Base-by-base conservation (phyloP, 2,329 filamentous ascomycete species). In the Exophiala spinifera region DNA sequence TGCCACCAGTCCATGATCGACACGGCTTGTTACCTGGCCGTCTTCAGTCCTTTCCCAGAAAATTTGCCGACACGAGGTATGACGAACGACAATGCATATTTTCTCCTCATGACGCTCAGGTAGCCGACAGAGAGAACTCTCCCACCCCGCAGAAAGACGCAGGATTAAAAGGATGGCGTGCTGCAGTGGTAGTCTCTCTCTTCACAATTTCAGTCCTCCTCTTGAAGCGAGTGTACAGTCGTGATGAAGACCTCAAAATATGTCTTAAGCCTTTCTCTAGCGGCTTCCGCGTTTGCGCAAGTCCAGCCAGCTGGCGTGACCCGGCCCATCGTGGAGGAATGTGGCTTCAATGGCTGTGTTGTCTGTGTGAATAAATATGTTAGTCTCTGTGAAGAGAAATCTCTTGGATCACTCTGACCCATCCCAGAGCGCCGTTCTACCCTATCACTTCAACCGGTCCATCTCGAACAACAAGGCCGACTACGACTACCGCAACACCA, bases 351-450 rank as follows among this genome's bases (percentile, higher is more conserved):
- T 43, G 59, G 48, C 21, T 62, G 64, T 31, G 63, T 72, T 17
- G 66, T 71, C 39, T 74, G 71, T 54, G 60, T 74, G 42, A 69
- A 73, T 37, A 66, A 65, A 54, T 74, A 73, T 64, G 71, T 67
- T 55, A 65, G 50, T 15, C 4, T 36, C 10, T 20, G 20, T 23
- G 17, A 37, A 8, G 28, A 7, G 21, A 31, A 13, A 15, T 25
- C 20, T 19, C 15, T 15, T 15, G 7, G 54, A 7, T 4, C n/a
- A 28, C 13, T 21, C 34, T 46, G n/a, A 44, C 42, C 8, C 15
- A 8, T 14, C 19, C 1, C 28, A 57, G 54, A 51, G 33, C 42
- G 61, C 66, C 3, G 66, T 67, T 4, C 51, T 66, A 33, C 72
- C 71, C 3, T 72, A 72, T 52, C 70, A 70, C 51, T 74, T 74